Base-by-base conservation (phyloP, 352 stramenopile species). In the Phytophthora colocasiae region DNA sequence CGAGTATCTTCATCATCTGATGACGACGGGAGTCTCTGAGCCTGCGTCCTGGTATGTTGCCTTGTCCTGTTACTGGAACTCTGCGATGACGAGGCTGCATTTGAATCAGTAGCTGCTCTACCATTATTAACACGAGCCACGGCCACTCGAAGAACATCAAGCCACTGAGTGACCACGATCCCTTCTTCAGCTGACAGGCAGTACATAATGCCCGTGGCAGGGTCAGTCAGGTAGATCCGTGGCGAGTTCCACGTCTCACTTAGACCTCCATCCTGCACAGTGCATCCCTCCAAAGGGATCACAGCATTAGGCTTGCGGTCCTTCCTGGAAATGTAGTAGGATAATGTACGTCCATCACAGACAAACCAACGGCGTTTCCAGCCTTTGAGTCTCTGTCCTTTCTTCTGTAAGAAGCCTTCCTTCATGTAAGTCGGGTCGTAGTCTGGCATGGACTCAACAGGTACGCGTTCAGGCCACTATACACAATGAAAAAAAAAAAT, bases 291-390 rank as follows among this genome's bases (percentile, higher is more conserved):
- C 19, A 95, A 80, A 24, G 81, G 77, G 61, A 95, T 93, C 26
- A 93, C 81, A 6, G 83, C 87, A 61, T 93, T 95, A 19, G 87
- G 87, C 64, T 90, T 91, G 53, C 81, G 80, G 54, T 95, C 87
- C 51, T 93, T 90, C 62, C 78, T 77, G 8, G 76, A 83, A 64
- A 91, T 95, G 77, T 90, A 95, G 71, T 95, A 95, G 15, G 81
- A 90, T 15, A 95, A 66, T 55, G 85, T 86, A 48, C 85, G 81
- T 44, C 85, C 87, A 46, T 95, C 79, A 68, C 87, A 95, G 12
- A 96, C 87, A 57, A 96, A 96, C 80, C 87, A 96, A 36, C 87
- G 85, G 24, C 82, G 87, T 59, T 91, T 94, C 85, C 85, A 94
- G 34, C 85, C 77, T 66, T 92, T 92, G 6, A 96, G 70, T 6